These are phyloP conservation scores for Auricularia auricula-judae DNA, from an alignment of 768 basidiomycete species.

Conservation along the genomic window DNA sequence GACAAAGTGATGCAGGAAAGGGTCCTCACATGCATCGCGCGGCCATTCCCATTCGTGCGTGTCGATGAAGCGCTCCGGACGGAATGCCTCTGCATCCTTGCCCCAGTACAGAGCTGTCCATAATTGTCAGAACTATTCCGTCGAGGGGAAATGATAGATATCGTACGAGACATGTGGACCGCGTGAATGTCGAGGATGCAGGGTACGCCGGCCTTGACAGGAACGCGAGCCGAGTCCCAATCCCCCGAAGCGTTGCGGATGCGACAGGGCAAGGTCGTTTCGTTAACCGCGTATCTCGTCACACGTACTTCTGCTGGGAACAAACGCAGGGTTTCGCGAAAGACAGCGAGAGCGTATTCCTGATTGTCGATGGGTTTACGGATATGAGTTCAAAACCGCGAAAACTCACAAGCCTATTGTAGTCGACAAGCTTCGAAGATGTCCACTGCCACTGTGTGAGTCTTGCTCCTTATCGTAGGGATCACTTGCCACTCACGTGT, in stretches of 20 bases:
- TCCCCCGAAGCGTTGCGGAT: not conserved
- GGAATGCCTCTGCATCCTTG: conserved; percentile 31
- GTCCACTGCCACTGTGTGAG: conserved; percentile 15
- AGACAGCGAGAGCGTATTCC: conserved; percentile 32
- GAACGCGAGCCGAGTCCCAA: conserved; percentile 20
- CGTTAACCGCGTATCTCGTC: conserved; percentile 21
- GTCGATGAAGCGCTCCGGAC: conserved; percentile 40
- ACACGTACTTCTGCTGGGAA: conserved; percentile 29
- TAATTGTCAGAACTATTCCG: not conserved
- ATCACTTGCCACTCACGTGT: conserved; percentile 16
- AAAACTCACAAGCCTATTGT: conserved; percentile 18
- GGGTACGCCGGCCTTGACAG: conserved; percentile 28
- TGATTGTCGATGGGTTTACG: conserved; percentile 8
- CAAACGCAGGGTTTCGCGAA: conserved; percentile 36
- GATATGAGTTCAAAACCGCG: too few relatives aligned
- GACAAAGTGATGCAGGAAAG: not conserved
- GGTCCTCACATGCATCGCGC: conserved; percentile 33
- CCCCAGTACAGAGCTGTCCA: conserved; percentile 39
- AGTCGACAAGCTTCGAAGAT: conserved; percentile 26
- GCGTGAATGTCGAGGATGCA: conserved; percentile 29
- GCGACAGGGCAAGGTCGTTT: conserved; percentile 27
- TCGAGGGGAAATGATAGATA: not conserved
- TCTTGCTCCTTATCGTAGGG: not conserved
- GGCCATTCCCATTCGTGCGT: conserved; percentile 40
- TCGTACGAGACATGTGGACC: conserved; percentile 36